These are phyloP conservation scores for Crucibulum parvulum DNA, from an alignment of 1,284 basidiomycete species.

Conservation along the genomic window DNA sequence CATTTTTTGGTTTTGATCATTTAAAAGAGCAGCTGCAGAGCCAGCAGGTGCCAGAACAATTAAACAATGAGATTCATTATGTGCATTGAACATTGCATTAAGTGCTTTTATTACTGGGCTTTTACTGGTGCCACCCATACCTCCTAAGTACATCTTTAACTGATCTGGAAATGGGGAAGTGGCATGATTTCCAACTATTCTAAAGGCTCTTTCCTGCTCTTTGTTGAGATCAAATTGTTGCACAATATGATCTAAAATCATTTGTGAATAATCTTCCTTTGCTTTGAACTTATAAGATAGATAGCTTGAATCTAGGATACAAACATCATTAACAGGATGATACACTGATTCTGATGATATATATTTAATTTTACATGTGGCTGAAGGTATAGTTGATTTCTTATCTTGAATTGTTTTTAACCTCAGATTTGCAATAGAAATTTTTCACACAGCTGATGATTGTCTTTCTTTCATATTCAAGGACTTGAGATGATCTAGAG, in stretches of 20 bases:
- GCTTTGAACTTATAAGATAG: too few species aligned
- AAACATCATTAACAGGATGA: too few species aligned
- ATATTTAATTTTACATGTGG: too few species aligned
- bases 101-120: slow-evolving; percentile 36
- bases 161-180: slow-evolving; percentile 12
- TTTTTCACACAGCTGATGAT: too few species aligned
- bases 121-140: slow-evolving; percentile 45
- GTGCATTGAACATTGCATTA: slow-evolving; percentile 24
- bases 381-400: too few species aligned
- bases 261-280: background rate
- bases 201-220: slow-evolving; percentile 35
- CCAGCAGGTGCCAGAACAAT: slow-evolving; percentile 44
- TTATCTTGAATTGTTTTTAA: too few species aligned
- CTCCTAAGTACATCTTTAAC: slow-evolving; percentile 43
- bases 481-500: too few species aligned
- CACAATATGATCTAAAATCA: slow-evolving; percentile 5
- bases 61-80: slow-evolving; percentile 30
- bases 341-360: too few species aligned
- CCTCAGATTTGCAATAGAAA: too few species aligned
- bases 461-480: too few species aligned
- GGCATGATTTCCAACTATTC: slow-evolving; percentile 29
- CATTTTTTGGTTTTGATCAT: slow-evolving; percentile 39
- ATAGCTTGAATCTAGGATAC: too few species aligned
- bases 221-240: slow-evolving; percentile 23
- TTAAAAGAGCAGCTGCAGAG: slow-evolving; percentile 38